Evolutionary conservation across 2,329 filamentous ascomycete genomes (phyloP), one percentile per base, ranked within the genome.

Genomic region (Xylariaceae sp.): DNA sequence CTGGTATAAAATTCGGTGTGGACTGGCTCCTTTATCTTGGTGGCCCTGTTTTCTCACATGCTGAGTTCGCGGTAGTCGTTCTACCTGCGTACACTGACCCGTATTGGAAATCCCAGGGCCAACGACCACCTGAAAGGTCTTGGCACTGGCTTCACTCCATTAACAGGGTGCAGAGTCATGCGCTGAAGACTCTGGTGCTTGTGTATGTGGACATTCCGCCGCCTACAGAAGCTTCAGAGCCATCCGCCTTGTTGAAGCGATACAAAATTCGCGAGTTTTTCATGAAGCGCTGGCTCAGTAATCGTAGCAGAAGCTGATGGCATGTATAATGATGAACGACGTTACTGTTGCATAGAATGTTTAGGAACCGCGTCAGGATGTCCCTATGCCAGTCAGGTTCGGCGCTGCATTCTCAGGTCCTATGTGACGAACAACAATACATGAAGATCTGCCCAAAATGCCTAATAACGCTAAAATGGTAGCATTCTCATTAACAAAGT

Each of bases 1-100:
- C 88, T 5, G 95, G 94, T 34, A 86, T 95, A 68, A 99, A 99
- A 67, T 99, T 99, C 64, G 89, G 89, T 19, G 88, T 91, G 9
- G 94, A 99, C 70, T 96, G 89, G 76, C 76, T 99, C n/a, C 80
- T 99, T 7, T 99, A 99, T 72, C 86, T 90, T 53, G 86, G 91
- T 18, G 94, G 94, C 0, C 94, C 94, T 0, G 92, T 94, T 0
- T 97, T 99, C 69, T 85, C 90, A 19, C 94, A 99, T 67, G 94
- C 94, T 19, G 91, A 97, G 67, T 99, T 96, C 67, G 92, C 89
- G 0, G 74, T 96, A 41, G 78, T 92, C 21, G 83, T 99, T 39
- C 68, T 97, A 3, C 92, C 94, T 0, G 86, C 90, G 0, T 97
- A 95, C 67, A 85, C 79, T 0, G 76, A 94, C 66, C 67, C 81